Percentiles rank a stretch among this genome's conserved stretches.
Evolutionary conservation across 2,329 filamentous ascomycete genomes (phyloP).

Genomic region (Ophiostoma populinum): DNA sequence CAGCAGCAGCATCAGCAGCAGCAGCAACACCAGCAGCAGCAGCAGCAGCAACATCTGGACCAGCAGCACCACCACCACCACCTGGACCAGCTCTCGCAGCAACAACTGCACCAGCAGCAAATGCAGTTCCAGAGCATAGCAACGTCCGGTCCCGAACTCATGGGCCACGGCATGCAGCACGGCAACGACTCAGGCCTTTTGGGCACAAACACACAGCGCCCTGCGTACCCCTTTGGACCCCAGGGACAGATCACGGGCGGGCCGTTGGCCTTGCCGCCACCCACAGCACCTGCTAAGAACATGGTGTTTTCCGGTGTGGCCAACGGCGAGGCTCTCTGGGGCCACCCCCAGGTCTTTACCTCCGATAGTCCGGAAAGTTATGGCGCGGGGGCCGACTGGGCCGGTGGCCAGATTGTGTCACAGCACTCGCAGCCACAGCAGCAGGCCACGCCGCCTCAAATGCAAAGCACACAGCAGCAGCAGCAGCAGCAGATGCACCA

Average conservation of each 20-base stretch:
- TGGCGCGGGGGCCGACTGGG: too few relatives aligned
- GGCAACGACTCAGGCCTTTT: background rate
- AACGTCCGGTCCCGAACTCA: background rate
- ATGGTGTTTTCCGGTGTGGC: constrained; percentile 30
- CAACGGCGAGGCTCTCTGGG: constrained; percentile 30
- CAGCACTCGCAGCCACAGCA: too few relatives aligned
- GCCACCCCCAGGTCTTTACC: constrained; percentile 15
- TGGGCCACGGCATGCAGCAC: constrained; percentile 1
- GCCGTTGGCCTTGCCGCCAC: background rate
- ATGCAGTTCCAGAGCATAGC: background rate
- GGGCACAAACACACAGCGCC: constrained; percentile 4
- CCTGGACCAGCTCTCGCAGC: background rate
- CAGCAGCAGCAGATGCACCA: constrained; percentile 1
- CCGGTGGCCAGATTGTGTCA: too few relatives aligned
- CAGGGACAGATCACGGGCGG: background rate
- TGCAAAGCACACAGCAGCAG: background rate
- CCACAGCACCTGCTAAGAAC: constrained; percentile 2
- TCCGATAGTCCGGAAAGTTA: constrained; percentile 22
- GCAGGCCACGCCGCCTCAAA: too few relatives aligned
- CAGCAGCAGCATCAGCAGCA: constrained; percentile 7
- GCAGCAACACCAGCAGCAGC: background rate
- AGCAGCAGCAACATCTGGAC: background rate
- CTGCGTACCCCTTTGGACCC: background rate
- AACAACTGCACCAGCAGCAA: background rate
- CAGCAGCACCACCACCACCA: background rate